phyloP scores from a whole-genome alignment of 2,329 filamentous ascomycete species.

The Colletotrichum spaethianum region DNA sequence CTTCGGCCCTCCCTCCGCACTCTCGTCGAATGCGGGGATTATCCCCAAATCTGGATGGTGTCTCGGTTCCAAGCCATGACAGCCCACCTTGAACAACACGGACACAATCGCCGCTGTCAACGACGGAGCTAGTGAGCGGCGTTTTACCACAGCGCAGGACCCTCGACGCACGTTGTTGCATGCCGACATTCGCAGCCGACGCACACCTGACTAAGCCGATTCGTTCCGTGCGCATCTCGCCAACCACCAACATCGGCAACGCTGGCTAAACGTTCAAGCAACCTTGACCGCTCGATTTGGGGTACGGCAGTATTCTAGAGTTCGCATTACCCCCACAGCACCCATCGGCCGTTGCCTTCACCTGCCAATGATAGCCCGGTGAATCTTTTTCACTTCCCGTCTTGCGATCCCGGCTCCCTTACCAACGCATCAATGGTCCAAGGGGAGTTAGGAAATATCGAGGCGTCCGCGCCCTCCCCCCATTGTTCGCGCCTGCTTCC shows the following conservation, averaged over 20 bases:
- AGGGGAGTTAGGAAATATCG: slow-evolving; percentile 22
- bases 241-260: background rate
- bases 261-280: slow-evolving; percentile 20
- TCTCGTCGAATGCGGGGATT: slow-evolving; percentile 17
- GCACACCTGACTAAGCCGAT: background rate
- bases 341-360: slow-evolving; percentile 27
- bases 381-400: slow-evolving; percentile 23
- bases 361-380: slow-evolving; percentile 12
- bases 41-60: slow-evolving; percentile 17
- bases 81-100: background rate
- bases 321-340: slow-evolving; percentile 34
- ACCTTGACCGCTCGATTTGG: slow-evolving; percentile 22
- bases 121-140: background rate
- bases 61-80: background rate
- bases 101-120: slow-evolving; percentile 25
- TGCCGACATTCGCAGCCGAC: slow-evolving; percentile 24
- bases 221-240: background rate
- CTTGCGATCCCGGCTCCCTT: slow-evolving; percentile 26
- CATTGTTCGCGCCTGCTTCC: slow-evolving; percentile 27
- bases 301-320: slow-evolving; percentile 20
- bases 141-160: slow-evolving; percentile 1
- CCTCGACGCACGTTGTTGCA: background rate
- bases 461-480: slow-evolving; percentile 24
- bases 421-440: slow-evolving; percentile 18
- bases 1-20: slow-evolving; percentile 20